These are phyloP conservation scores for Mucor indicus DNA, from an alignment of 371 early-diverging fungal genomes.

Conservation along the genomic window DNA sequence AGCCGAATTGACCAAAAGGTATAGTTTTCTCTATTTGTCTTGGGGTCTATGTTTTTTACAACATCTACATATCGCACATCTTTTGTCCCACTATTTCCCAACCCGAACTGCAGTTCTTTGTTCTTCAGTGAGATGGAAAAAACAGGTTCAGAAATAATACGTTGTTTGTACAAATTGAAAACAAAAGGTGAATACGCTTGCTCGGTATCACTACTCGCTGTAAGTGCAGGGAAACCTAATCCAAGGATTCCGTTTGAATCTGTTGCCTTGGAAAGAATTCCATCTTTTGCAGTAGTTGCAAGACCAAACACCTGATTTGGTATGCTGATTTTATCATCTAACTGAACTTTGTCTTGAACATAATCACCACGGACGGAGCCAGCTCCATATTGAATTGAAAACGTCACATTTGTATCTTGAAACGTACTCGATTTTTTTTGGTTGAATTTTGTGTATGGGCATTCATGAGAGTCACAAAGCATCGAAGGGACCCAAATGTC, in stretches of 20 bases:
- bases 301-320: conserved; percentile 24
- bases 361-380: conserved; percentile 19
- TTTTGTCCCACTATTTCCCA: conserved; percentile 20
- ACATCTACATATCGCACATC: conserved; percentile 23
- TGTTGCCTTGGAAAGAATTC: conserved; percentile 9
- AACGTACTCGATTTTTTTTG: conserved; percentile 8
- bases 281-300: conserved; percentile 12
- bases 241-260: conserved; percentile 25
- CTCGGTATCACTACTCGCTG: conserved; percentile 11
- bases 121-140: conserved; percentile 4
- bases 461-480: conserved; percentile 7
- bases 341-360: conserved; percentile 17
- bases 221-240: conserved; percentile 17
- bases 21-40: conserved; percentile 1
- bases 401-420: conserved; percentile 4
- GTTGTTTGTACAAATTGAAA: conserved; percentile 7
- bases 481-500: conserved; percentile 21
- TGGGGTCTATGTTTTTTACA: conserved; percentile 1
- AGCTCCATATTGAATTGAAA: conserved; percentile 15
- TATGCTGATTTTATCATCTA: conserved; percentile 3
- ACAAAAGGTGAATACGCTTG: conserved; percentile 10
- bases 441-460: conserved; percentile 11
- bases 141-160: conserved; percentile 12
- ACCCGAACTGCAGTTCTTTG: conserved; percentile 15
- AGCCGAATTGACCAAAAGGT: conserved; percentile 3